Evolutionary conservation across 2,329 filamentous ascomycete species (phyloP), one percentile per base, ranked within the genome.

Genomic region (Fusarium veterinarium): DNA sequence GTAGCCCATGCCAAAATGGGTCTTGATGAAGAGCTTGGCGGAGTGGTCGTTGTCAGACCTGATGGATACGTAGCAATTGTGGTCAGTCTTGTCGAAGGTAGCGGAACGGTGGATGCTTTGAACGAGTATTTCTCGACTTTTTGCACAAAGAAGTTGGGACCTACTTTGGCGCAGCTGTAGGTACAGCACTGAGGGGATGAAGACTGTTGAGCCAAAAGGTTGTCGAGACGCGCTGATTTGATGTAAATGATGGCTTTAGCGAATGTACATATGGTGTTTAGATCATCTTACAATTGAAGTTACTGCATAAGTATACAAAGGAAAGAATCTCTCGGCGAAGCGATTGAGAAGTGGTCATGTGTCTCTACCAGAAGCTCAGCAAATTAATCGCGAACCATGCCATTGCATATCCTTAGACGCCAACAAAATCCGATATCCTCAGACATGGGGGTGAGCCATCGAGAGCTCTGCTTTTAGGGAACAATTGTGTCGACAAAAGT

Each of bases 1-100:
- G 87, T 93, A 6, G 94, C 94, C 9, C 95, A 98, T 81, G 91
- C 91, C 45, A 97, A 97, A 87, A 92, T 97, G 87, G 95, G 95
- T 0, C 81, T 97, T 31, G 88, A 92, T 72, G 85, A 92, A 77
- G 90, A 93, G 69, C 87, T 85, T 69, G 94, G 94, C 16, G 94
- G 92, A 63, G 89, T 97, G 4, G 91, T 97, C 4, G 92, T 97
- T 14, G 93, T 97, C 12, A 85, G 95, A 48, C 95, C 95, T 0
- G 95, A 97, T 80, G 94, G 94, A 12, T 96, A 97, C 80, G 92
- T 97, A 33, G 93, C 92, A 28, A 88, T 93, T 69, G 92, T 95
- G 8, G 89, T 93, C 16, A 87, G 87, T 75, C 84, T 98, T 28
- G 91, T 89, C 4, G 92, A 95, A 80, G 95, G 95, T 1, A 89